phyloP scores from a whole-genome alignment of 345 rosid genomes.

The Lepidium sativum region DNA sequence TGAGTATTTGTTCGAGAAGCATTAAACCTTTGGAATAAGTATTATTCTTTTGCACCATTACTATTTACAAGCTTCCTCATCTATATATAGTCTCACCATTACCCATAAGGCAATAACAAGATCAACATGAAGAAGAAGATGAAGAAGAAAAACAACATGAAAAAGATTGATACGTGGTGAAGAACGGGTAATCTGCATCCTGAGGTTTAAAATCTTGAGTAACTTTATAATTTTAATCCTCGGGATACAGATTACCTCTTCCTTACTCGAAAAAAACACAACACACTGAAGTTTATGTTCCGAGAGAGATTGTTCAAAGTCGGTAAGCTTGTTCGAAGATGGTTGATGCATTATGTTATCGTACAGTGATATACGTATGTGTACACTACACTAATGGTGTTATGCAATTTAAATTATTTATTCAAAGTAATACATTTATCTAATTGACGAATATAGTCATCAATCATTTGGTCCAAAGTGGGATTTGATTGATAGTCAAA shows the following conservation, averaged over 20 bases:
- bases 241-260: slow-evolving; percentile 30
- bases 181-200: slow-evolving; percentile 30
- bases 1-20: slow-evolving; percentile 25
- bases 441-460: slow-evolving; percentile 12
- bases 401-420: too few relatives aligned
- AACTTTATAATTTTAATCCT: slow-evolving; percentile 9
- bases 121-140: neutral
- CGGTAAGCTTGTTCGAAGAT: too few relatives aligned
- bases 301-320: too few relatives aligned
- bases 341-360: neutral
- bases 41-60: slow-evolving; percentile 21
- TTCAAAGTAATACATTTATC: neutral
- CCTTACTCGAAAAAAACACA: neutral
- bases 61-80: slow-evolving; percentile 6
- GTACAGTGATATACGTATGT: neutral
- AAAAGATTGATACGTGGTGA: slow-evolving; percentile 2
- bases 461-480: slow-evolving; percentile 20
- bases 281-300: neutral
- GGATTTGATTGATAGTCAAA: slow-evolving; percentile 10
- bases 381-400: neutral
- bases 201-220: slow-evolving; percentile 22
- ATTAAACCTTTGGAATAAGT: slow-evolving; percentile 27
- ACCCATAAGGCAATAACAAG: neutral
- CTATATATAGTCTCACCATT: slow-evolving; percentile 2
- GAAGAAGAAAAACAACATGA: neutral